A percentile compares a stretch with the other conserved stretches of the same genome.
Evolutionary conservation across 305 asterid species (phyloP).

Genomic region (Fraxinus dipetala): DNA sequence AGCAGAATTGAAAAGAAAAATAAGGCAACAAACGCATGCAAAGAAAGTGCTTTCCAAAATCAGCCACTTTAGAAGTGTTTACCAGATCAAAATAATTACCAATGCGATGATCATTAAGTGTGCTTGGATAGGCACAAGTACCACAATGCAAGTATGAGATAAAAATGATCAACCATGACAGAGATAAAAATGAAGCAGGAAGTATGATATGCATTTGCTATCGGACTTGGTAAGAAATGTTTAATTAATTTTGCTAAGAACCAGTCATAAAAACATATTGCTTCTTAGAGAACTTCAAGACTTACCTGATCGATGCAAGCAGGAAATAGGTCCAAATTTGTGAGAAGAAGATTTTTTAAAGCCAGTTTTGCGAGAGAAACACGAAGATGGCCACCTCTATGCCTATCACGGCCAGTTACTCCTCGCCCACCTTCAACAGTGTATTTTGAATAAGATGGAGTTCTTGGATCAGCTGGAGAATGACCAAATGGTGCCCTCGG

Average conservation of each 20-base stretch:
- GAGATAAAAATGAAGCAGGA: neutral
- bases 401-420: conserved; percentile 81
- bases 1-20: neutral
- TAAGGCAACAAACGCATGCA: conserved; percentile 7
- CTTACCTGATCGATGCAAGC: conserved; percentile 99
- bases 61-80: conserved; percentile 20
- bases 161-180: conserved; percentile 11
- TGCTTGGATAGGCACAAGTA: conserved; percentile 20
- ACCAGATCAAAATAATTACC: neutral
- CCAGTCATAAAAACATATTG: conserved; percentile 11
- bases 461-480: conserved; percentile 99
- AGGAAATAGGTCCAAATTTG: conserved; percentile 95
- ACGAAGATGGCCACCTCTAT: conserved; percentile 93
- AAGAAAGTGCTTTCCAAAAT: neutral
- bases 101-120: conserved; percentile 2
- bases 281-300: conserved; percentile 1
- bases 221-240: neutral
- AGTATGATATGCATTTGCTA: neutral
- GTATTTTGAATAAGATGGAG: conserved; percentile 85
- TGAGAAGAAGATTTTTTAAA: conserved; percentile 88
- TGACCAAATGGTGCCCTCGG: conserved; percentile 96
- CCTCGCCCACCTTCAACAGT: conserved; percentile 86
- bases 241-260: conserved; percentile 14
- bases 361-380: conserved; percentile 92
- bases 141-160: conserved; percentile 10